Evolutionary conservation across 805 yeast species (phyloP).

Genomic region (Metschnikowia picachoensis): DNA sequence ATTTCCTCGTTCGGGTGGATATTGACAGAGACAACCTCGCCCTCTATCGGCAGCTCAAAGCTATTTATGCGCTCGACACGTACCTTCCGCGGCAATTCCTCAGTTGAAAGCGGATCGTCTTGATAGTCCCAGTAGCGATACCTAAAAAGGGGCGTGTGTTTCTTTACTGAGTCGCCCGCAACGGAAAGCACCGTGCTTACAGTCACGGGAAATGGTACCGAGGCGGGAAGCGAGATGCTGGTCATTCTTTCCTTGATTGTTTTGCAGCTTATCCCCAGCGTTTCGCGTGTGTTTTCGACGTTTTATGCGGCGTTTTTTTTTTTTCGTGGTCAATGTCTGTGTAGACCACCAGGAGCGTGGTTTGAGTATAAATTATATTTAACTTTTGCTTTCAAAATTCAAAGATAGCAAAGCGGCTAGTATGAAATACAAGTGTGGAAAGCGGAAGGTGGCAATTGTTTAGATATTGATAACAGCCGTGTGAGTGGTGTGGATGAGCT

Average conservation of each 20-base stretch:
- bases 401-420: no score
- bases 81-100: conserved; percentile 39
- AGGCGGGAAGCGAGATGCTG: conserved; percentile 52
- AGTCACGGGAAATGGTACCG: conserved; percentile 66
- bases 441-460: no score
- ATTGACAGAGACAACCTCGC: conserved; percentile 50
- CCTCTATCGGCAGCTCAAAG: conserved; percentile 82
- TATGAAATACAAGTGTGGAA: no score
- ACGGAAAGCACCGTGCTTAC: conserved; percentile 47
- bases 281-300: no score
- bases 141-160: conserved; percentile 52
- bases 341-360: no score
- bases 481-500: no score
- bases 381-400: no score
- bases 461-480: no score
- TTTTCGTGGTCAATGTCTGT: no score
- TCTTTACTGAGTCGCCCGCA: conserved; percentile 44
- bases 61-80: conserved; percentile 68
- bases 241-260: conserved; percentile 27
- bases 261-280: not conserved
- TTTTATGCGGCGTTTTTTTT: no score
- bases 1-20: conserved; percentile 61
- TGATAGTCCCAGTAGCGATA: conserved; percentile 68
- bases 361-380: no score
- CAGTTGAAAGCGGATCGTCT: conserved; percentile 48